These are phyloP conservation scores for Passiflora organensis DNA, from an alignment of 345 rosid species.

Conservation along the genomic window DNA sequence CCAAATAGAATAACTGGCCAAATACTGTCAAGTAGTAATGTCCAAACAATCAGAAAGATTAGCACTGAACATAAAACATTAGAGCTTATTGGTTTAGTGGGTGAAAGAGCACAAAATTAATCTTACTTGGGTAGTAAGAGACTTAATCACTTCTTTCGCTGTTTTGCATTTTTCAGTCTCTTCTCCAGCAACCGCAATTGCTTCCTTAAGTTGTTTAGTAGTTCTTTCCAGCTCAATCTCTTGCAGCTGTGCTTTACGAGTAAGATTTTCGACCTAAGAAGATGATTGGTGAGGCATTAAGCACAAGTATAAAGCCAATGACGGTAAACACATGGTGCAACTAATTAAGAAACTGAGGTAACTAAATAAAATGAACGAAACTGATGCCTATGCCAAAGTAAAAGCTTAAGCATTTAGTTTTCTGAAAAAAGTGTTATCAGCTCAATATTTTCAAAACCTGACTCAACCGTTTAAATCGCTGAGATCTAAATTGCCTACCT, in stretches of 20 bases:
- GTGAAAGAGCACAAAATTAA: neutral
- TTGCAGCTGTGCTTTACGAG: constrained; percentile 74
- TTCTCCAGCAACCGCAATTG: constrained; percentile 72
- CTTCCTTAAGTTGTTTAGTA: constrained; percentile 83
- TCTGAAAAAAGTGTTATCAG: constrained; percentile 1
- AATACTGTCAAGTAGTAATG: neutral
- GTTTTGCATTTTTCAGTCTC: constrained; percentile 94
- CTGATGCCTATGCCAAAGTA: neutral
- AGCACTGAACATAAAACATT: neutral
- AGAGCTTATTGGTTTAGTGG: too few species aligned
- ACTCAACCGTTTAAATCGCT: neutral
- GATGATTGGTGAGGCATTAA: too few species aligned
- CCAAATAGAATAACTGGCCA: neutral
- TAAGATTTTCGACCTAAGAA: constrained; percentile 79
- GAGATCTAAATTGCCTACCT: neutral
- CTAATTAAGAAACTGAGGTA: too few species aligned
- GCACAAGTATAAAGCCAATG: too few species aligned
- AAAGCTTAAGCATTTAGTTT: neutral
- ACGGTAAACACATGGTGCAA: too few species aligned
- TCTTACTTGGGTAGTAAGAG: constrained; percentile 93
- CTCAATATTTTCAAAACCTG: neutral
- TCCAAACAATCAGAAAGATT: neutral
- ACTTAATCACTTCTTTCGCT: constrained; percentile 98
- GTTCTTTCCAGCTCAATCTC: constrained; percentile 88
- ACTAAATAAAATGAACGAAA: too few species aligned